Conservation (phyloP, 345 rosid species). For the Pseudoturritis turrita region DNA sequence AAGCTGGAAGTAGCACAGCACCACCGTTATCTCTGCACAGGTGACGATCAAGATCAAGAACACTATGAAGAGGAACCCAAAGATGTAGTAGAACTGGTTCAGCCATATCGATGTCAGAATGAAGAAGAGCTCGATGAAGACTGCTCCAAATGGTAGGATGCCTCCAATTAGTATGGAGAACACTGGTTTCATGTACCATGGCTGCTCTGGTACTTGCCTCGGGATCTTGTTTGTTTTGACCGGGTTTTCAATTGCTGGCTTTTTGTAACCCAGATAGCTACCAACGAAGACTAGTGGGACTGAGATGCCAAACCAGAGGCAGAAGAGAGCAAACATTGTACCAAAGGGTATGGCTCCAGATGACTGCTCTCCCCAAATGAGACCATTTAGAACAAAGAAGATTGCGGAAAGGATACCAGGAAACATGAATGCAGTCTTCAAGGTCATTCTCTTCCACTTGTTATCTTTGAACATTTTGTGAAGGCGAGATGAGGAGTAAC, state of each 20-base stretch:
- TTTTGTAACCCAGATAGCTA: slow-evolving; percentile 89
- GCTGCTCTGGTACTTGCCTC: slow-evolving; percentile 88
- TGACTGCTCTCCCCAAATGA: slow-evolving; percentile 93
- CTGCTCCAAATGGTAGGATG: slow-evolving; percentile 96
- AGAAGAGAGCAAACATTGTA: slow-evolving; percentile 93
- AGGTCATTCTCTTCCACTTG: slow-evolving; percentile 89
- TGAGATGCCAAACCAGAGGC: slow-evolving; percentile 97
- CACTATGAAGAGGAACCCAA: slow-evolving; percentile 96
- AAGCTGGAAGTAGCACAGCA: slow-evolving; percentile 95
- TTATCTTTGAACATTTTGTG: slow-evolving; percentile 95
- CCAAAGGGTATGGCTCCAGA: slow-evolving; percentile 98
- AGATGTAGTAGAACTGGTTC: slow-evolving; percentile 98
- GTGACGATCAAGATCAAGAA: slow-evolving; percentile 79
- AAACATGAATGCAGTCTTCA: slow-evolving; percentile 93
- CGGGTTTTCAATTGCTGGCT: slow-evolving; percentile 84
- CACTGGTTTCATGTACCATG: slow-evolving; percentile 95
- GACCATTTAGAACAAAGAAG: slow-evolving; percentile 83
- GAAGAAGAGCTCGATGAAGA: slow-evolving; percentile 96
- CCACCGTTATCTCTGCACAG: slow-evolving; percentile 91
- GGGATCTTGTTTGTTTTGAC: slow-evolving; percentile 97
- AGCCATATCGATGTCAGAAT: slow-evolving; percentile 95
- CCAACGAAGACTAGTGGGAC: slow-evolving; percentile 95
- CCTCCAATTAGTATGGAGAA: slow-evolving; percentile 94
- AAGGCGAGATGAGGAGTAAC: slow-evolving; percentile 84
- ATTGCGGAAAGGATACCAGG: slow-evolving; percentile 77